phyloP scores from a whole-genome alignment of 2,329 filamentous ascomycete genomes.

The Coniochaeta sp. region DNA sequence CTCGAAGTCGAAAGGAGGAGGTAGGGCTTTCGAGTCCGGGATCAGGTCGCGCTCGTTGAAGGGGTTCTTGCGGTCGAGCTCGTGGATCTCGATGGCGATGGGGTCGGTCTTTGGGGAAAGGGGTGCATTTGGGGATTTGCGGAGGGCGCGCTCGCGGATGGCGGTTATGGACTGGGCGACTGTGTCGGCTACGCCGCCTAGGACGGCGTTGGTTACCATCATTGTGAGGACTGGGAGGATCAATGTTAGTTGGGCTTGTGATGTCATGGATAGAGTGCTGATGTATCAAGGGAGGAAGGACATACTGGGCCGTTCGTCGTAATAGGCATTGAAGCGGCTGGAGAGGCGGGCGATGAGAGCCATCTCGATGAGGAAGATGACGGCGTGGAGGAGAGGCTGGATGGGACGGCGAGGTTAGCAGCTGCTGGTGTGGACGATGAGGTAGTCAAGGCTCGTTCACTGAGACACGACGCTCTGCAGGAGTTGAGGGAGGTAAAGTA shows the following conservation, averaged over 20 bases:
- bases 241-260: neutral
- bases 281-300: conserved; percentile 6
- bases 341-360: conserved; percentile 74
- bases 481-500: conserved; percentile 3
- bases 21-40: conserved; percentile 53
- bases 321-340: conserved; percentile 88
- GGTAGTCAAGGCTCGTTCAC: neutral
- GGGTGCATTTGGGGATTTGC: conserved; percentile 48
- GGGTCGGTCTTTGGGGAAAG: conserved; percentile 62
- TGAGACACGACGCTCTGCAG: neutral
- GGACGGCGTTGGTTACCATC: conserved; percentile 96
- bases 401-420: conserved; percentile 11
- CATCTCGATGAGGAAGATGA: conserved; percentile 86
- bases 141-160: conserved; percentile 60
- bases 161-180: conserved; percentile 90
- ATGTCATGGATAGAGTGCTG: neutral
- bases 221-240: conserved; percentile 74
- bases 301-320: conserved; percentile 79
- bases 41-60: conserved; percentile 59
- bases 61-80: conserved; percentile 75
- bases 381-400: conserved; percentile 79
- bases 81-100: conserved; percentile 80
- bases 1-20: conserved; percentile 92
- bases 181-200: conserved; percentile 93
- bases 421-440: neutral